phyloP scores from a whole-genome alignment of 345 rosid genomes.

The Eucalyptus leucophloia region DNA sequence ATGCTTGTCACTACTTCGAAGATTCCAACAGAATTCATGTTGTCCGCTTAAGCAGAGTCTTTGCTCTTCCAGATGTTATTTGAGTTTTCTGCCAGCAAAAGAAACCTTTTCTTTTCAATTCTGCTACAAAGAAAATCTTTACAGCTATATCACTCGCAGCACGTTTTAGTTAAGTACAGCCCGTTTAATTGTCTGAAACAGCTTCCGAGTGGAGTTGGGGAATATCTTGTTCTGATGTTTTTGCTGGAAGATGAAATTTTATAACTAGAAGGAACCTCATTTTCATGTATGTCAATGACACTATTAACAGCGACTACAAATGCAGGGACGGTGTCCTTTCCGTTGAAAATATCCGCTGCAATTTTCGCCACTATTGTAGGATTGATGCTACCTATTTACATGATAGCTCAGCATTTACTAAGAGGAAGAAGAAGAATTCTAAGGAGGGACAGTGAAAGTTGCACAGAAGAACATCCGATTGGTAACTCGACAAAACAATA shows the following conservation, averaged over 20 bases:
- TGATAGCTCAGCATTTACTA: neutral
- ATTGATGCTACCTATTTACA: neutral
- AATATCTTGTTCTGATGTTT: neutral
- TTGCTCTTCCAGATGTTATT: neutral
- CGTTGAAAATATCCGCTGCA: neutral
- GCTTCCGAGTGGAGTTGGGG: neutral
- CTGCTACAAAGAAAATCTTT: neutral
- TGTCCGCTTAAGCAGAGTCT: neutral
- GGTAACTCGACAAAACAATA: neutral
- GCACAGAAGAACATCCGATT: neutral
- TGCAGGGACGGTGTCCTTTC: neutral
- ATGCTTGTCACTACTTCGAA: neutral
- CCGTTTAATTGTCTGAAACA: neutral
- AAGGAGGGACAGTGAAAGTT: neutral
- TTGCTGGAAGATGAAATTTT: neutral
- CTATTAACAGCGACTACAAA: neutral
- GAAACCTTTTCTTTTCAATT: neutral
- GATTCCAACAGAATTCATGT: neutral
- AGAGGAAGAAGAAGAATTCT: neutral
- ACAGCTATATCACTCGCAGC: neutral
- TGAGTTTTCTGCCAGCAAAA: neutral
- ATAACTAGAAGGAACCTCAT: neutral
- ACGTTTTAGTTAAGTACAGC: neutral
- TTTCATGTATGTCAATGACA: neutral
- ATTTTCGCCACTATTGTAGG: neutral